phyloP scores from a whole-genome alignment of 2,329 filamentous ascomycete species.

The Laburnicola sp. region DNA sequence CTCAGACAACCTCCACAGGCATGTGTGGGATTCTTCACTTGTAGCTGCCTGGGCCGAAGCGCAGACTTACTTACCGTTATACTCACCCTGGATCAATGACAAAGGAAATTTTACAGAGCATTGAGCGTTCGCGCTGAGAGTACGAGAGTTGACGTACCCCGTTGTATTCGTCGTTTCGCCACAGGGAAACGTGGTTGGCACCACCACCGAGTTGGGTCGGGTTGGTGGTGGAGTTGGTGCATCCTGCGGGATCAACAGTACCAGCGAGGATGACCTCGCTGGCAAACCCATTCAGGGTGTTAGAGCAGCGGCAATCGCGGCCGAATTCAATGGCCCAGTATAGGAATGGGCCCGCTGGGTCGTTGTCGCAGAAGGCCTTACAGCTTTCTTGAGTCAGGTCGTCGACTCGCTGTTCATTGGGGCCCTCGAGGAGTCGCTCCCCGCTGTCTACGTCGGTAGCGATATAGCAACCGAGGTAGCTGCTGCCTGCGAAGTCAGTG shows the following conservation, averaged over 20 bases:
- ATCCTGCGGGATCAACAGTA: neutral
- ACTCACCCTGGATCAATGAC: neutral
- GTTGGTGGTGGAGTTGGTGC: constrained; percentile 2
- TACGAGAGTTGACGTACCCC: constrained; percentile 9
- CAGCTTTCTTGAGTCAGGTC: neutral
- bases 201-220: constrained; percentile 8
- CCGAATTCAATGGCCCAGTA: neutral
- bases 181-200: constrained; percentile 7
- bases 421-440: neutral
- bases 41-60: constrained; percentile 3
- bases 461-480: neutral
- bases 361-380: neutral
- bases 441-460: neutral
- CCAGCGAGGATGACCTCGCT: neutral
- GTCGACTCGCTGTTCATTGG: neutral
- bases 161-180: constrained; percentile 4
- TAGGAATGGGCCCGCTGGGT: neutral
- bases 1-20: neutral
- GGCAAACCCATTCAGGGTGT: neutral
- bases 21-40: neutral
- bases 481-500: neutral
- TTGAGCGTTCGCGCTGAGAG: neutral
- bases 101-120: constrained; percentile 1
- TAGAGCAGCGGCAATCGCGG: constrained; percentile 2
- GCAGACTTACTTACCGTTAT: constrained; percentile 1